These are phyloP conservation scores for Tulasnella sp. DNA, from an alignment of 768 basidiomycete genomes.

Conservation along the genomic window DNA sequence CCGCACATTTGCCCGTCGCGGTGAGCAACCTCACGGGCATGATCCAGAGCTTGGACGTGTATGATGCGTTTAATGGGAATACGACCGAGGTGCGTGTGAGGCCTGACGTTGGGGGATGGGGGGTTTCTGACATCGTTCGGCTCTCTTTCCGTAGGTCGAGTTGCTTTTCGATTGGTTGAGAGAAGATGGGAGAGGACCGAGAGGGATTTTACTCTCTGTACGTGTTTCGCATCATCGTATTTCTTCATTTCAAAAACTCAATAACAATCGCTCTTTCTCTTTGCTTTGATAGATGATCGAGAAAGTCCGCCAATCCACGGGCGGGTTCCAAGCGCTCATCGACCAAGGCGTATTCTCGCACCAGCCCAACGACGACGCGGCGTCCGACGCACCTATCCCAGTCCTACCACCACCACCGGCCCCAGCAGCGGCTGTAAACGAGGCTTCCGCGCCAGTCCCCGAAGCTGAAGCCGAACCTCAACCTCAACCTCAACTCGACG, in stretches of 20 bases:
- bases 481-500: neutral
- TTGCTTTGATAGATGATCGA: constrained; percentile 13
- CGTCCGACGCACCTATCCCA: no score
- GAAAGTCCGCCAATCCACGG: neutral
- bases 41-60: constrained; percentile 49
- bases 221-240: constrained; percentile 17
- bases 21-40: constrained; percentile 60
- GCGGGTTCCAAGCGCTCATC: constrained; percentile 12
- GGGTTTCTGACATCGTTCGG: no score
- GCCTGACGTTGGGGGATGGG: neutral
- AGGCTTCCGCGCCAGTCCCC: neutral
- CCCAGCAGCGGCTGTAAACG: neutral
- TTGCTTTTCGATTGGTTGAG: constrained; percentile 73
- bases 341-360: constrained; percentile 10
- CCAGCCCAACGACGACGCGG: neutral
- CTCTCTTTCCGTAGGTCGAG: constrained; percentile 27
- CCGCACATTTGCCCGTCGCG: constrained; percentile 54
- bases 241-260: neutral
- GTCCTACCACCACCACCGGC: neutral
- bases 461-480: neutral
- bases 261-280: neutral
- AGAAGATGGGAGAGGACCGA: constrained; percentile 47
- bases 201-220: constrained; percentile 69
- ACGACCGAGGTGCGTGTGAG: constrained; percentile 45
- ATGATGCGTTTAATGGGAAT: constrained; percentile 71